Evolutionary conservation across 441 rosid genomes (phyloP).

Genomic region (Adansonia rubrostipa): DNA sequence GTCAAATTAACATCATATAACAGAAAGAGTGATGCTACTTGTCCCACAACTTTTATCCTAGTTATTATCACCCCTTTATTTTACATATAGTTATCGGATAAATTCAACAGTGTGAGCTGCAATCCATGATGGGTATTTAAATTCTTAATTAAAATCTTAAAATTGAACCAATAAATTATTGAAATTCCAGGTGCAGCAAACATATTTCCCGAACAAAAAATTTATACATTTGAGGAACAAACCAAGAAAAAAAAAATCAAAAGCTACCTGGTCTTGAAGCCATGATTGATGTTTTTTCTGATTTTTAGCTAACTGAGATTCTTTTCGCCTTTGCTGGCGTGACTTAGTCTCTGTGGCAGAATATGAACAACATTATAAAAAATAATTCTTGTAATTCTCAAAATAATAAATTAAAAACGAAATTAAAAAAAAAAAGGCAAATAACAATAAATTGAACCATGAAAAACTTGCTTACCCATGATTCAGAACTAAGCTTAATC

Average conservation of each 20-base stretch:
- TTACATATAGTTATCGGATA: background rate
- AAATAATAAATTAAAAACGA: background rate
- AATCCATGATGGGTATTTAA: too few relatives aligned
- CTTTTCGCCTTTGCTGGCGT: conserved; percentile 69
- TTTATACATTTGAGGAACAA: background rate
- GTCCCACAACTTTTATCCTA: too few relatives aligned
- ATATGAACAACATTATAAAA: conserved; percentile 6
- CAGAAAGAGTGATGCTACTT: background rate
- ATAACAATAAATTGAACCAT: background rate
- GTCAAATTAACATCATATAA: conserved; percentile 1
- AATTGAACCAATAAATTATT: conserved; percentile 19
- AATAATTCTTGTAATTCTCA: background rate
- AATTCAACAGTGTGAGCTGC: background rate
- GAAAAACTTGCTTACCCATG: conserved; percentile 16
- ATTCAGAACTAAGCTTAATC: conserved; percentile 3
- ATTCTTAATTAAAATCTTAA: conserved; percentile 27
- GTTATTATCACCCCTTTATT: too few relatives aligned
- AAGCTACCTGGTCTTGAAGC: conserved; percentile 60
- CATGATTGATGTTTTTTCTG: conserved; percentile 57
- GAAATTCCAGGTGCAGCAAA: background rate
- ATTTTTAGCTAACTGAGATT: conserved; percentile 54
- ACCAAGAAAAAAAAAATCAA: background rate
- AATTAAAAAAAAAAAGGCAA: background rate
- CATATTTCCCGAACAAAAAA: background rate
- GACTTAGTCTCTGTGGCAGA: conserved; percentile 39